These are phyloP conservation scores for Corymbia maculata DNA, from an alignment of 345 rosid species.

Conservation along the genomic window DNA sequence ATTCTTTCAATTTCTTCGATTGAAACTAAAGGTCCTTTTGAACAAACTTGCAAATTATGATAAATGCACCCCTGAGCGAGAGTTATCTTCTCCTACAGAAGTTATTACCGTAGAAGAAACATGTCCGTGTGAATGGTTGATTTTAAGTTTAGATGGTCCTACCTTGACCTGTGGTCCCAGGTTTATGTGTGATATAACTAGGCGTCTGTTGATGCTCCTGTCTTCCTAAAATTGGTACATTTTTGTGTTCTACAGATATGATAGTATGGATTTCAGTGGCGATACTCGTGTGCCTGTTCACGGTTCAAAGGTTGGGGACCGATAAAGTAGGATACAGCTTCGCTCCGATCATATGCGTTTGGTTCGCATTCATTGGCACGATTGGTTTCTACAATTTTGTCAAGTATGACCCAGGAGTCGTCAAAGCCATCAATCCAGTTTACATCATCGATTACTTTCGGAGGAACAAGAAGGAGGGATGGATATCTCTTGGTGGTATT, in stretches of 20 bases:
- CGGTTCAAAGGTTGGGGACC: conserved; percentile 33
- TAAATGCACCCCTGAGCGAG: neutral
- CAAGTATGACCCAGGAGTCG: conserved; percentile 17
- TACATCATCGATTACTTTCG: conserved; percentile 27
- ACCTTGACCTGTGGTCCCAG: neutral
- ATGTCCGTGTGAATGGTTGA: neutral
- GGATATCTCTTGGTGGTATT: conserved; percentile 48
- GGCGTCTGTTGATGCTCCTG: neutral
- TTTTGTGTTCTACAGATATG: conserved; percentile 2
- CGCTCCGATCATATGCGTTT: conserved; percentile 29
- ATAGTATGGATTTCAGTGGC: conserved; percentile 34
- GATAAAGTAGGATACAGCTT: conserved; percentile 39
- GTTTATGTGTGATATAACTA: neutral
- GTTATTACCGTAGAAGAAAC: neutral
- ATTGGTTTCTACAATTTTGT: conserved; percentile 32
- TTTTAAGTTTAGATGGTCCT: neutral
- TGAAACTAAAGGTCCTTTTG: neutral
- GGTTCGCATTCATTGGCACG: conserved; percentile 22
- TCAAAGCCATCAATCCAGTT: conserved; percentile 30
- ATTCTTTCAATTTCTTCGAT: neutral
- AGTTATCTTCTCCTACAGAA: neutral
- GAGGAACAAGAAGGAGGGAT: conserved; percentile 27
- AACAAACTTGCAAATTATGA: neutral
- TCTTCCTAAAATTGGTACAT: neutral
- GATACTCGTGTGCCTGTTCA: conserved; percentile 31